Evolutionary conservation across 2,329 filamentous ascomycete genomes (phyloP).

Genomic region (Didymella pinodella): DNA sequence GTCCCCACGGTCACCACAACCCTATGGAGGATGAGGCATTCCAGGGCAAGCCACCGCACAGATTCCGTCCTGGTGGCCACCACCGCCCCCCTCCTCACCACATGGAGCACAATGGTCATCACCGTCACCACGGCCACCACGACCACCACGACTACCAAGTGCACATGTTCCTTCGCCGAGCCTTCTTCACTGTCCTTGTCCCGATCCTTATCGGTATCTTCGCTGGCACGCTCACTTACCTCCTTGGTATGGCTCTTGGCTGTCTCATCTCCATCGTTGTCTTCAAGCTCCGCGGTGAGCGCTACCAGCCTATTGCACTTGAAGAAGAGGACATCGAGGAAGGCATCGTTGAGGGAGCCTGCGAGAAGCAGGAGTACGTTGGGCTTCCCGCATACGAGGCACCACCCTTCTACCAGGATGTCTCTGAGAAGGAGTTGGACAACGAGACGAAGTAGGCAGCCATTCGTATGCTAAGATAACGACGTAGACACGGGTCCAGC

Average conservation of each 20-base stretch:
- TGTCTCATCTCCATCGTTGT: slow-evolving; percentile 67
- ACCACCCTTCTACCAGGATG: slow-evolving; percentile 51
- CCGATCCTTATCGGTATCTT: slow-evolving; percentile 74
- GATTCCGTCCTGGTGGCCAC: slow-evolving; percentile 39
- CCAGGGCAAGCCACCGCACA: slow-evolving; percentile 47
- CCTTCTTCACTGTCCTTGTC: slow-evolving; percentile 69
- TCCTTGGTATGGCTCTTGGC: slow-evolving; percentile 72
- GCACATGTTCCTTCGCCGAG: slow-evolving; percentile 54
- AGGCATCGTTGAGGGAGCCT: slow-evolving; percentile 15
- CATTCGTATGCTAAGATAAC: background rate
- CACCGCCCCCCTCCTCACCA: slow-evolving; percentile 36
- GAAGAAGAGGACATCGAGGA: slow-evolving; percentile 42
- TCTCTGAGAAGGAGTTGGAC: slow-evolving; percentile 43
- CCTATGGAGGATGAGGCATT: slow-evolving; percentile 42
- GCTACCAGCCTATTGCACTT: slow-evolving; percentile 45
- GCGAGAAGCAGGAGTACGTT: slow-evolving; percentile 46
- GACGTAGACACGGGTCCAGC: background rate
- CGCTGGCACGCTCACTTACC: slow-evolving; percentile 71
- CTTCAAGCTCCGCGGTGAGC: slow-evolving; percentile 61
- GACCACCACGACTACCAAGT: slow-evolving; percentile 37
- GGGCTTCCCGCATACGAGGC: slow-evolving; percentile 49
- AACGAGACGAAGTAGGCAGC: slow-evolving; percentile 33
- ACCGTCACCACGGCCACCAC: slow-evolving; percentile 28
- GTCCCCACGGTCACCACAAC: slow-evolving; percentile 34
- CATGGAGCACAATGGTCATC: slow-evolving; percentile 30